Evolutionary conservation across 1,284 basidiomycete genomes (phyloP).

Genomic region (Meripilus lineatus): DNA sequence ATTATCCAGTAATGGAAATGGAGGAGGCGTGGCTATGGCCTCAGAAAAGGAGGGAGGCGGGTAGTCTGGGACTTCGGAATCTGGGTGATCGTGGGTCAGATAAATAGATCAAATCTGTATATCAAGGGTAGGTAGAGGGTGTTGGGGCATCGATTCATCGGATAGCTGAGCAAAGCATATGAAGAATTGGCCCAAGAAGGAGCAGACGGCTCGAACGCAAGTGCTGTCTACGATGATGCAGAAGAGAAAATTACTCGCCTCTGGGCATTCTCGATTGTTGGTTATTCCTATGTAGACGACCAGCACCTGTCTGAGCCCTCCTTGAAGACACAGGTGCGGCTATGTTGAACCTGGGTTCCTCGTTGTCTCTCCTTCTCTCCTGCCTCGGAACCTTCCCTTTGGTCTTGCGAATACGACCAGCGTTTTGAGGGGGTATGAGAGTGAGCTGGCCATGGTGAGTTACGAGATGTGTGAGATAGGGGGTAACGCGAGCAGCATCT

Average conservation of each 20-base stretch:
- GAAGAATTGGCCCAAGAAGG: no score
- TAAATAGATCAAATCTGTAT: no score
- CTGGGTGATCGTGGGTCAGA: constrained; percentile 10
- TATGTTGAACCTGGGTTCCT: constrained; percentile 33
- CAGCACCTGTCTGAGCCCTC: constrained; percentile 22
- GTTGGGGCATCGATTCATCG: neutral
- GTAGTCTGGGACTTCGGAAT: constrained; percentile 43
- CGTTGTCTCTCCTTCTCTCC: constrained; percentile 15
- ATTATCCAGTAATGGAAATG: neutral
- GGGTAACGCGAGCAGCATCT: constrained; percentile 42
- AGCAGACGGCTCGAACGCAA: no score
- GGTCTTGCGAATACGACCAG: constrained; percentile 45
- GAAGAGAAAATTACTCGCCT: constrained; percentile 13
- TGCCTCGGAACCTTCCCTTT: constrained; percentile 28
- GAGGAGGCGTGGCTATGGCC: constrained; percentile 33
- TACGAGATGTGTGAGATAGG: constrained; percentile 54
- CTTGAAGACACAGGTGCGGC: constrained; percentile 25
- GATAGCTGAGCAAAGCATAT: neutral
- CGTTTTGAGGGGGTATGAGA: constrained; percentile 47
- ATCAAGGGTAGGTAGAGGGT: no score
- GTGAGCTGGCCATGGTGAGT: constrained; percentile 50
- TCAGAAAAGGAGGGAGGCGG: constrained; percentile 57
- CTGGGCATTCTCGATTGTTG: constrained; percentile 1
- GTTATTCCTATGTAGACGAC: constrained; percentile 17
- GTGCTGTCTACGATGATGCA: no score